Evolutionary conservation across 2,329 filamentous ascomycete species (phyloP).

Genomic region (Ambrosiella xylebori): DNA sequence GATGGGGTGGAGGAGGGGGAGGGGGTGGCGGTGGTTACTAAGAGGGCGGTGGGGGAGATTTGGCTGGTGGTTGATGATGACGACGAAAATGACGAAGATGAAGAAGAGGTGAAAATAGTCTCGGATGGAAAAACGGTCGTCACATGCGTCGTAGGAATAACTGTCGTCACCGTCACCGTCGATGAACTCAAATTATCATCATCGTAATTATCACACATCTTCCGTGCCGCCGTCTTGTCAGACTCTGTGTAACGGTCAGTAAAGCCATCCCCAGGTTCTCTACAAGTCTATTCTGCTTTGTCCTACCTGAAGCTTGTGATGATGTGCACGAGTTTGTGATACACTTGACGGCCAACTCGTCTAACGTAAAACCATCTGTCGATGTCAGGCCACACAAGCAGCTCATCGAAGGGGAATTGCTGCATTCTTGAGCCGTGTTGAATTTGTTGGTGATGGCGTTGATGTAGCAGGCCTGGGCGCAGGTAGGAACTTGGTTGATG

Average conservation of each 20-base stretch:
- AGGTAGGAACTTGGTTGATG: constrained; percentile 4
- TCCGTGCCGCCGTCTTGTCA: neutral
- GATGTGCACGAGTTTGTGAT: constrained; percentile 3
- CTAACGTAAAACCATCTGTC: neutral
- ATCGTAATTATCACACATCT: constrained; percentile 1
- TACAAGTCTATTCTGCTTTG: neutral
- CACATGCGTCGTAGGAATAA: neutral
- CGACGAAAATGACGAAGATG: neutral
- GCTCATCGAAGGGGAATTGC: constrained; percentile 1
- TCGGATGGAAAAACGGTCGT: constrained; percentile 1
- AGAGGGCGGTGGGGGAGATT: constrained; percentile 5
- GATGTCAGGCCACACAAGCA: constrained; percentile 8
- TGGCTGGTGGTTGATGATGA: constrained; percentile 3
- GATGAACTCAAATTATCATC: neutral
- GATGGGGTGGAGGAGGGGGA: neutral
- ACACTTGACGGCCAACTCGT: constrained; percentile 6
- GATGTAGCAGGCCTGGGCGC: constrained; percentile 3
- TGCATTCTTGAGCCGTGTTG: neutral
- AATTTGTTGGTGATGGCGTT: constrained; percentile 6
- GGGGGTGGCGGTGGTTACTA: neutral
- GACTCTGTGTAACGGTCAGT: constrained; percentile 2
- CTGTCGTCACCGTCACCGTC: neutral
- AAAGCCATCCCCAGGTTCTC: neutral
- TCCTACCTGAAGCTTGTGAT: constrained; percentile 5
- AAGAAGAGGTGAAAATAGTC: neutral